Evolutionary conservation across 768 basidiomycete genomes (phyloP).

Genomic region (Leccinellum albellum): DNA sequence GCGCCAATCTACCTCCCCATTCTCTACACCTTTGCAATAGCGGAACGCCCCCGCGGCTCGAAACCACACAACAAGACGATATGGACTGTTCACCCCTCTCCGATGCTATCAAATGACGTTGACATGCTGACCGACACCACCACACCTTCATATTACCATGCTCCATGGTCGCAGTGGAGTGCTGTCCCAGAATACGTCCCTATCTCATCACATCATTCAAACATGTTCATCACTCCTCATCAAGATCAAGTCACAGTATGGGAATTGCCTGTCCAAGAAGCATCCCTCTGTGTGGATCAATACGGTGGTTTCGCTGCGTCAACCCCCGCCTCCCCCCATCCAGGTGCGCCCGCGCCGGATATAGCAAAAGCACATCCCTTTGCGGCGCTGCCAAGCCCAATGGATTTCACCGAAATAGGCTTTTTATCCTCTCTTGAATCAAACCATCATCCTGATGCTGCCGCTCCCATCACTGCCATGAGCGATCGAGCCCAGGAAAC

Average conservation of each 20-base stretch:
- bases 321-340: background rate
- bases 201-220: background rate
- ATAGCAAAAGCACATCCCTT: background rate
- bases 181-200: background rate
- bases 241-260: background rate
- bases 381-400: background rate
- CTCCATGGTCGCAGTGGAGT: constrained; percentile 2
- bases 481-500: background rate
- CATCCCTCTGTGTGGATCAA: background rate
- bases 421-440: background rate
- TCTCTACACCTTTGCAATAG: background rate
- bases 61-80: background rate
- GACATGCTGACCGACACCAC: constrained; percentile 12
- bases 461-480: background rate
- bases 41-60: background rate
- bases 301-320: background rate
- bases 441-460: background rate
- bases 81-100: constrained; percentile 12
- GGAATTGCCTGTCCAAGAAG: background rate
- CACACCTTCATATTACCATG: background rate
- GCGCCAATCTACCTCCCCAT: background rate
- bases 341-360: background rate
- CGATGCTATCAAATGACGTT: constrained; percentile 1
- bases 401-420: background rate
- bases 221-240: background rate